Base-by-base conservation (phyloP, 2,329 filamentous ascomycete species). In the Diaporthe australafricana region DNA sequence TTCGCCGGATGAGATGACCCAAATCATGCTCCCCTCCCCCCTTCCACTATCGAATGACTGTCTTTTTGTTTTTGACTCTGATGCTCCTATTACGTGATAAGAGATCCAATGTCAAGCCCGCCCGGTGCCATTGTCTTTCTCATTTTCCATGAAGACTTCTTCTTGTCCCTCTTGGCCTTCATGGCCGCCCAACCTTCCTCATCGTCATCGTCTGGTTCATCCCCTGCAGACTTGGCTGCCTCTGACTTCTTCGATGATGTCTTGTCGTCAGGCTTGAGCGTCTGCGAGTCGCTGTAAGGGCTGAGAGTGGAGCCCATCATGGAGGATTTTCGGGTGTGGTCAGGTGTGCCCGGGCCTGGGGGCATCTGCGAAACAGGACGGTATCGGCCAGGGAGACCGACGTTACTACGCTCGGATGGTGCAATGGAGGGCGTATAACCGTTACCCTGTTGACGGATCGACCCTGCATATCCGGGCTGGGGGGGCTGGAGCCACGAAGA, bases 371-470 rank as follows among this genome's bases (percentile, higher is more conserved):
- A 95, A 0, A 98, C 96, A 1, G 96, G 95, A 56, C 96, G 90
- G 83, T 99, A 99, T 55, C 96, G 91, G 40, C 94, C 92, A 11
- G 96, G 95, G 67, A 97, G 88, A 20, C 96, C 96, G 73, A 98
- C 86, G 80, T 97, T 98, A 86, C 95, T 98, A 73, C 96, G 92
- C 84, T 98, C 96, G 6, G 94, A 98, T 1, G 96, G 96, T 2
- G 96, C 96, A 76, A 99, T 97, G 0, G 96, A 98, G 1, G 95
- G 91, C 1, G 95, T 89, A 82, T 98, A 98, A 11, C 90, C 91
- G 66, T 82, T 81, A 57, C 84, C 88, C 81, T 83, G 85, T 68
- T 81, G 76, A 70, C 81, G 82, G 65, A 89, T 85, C 16, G 88
- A 89, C 5, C 87, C 87, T 20, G 87, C 81, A 75, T 86, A 88